Percentiles rank a stretch among this genome's conserved stretches.
Conservation (phyloP, 2,329 filamentous ascomycete genomes). For the Fusarium cicatricum region DNA sequence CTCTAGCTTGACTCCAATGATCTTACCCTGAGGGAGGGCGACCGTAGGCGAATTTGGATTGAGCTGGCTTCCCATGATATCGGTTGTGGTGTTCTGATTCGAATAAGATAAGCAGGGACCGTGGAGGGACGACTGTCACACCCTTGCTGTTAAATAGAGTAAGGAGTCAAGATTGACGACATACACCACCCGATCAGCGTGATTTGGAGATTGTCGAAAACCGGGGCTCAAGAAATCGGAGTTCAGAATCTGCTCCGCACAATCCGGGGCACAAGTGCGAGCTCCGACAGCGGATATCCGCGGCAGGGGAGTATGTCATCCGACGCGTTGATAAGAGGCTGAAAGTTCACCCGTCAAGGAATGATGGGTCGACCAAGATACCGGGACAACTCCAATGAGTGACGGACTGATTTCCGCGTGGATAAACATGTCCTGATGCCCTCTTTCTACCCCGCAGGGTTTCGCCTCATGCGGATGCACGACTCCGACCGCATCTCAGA, state of each 20-base stretch:
- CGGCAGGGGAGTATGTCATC: neutral
- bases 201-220: neutral
- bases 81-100: neutral
- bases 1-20: conserved; percentile 28
- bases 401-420: neutral
- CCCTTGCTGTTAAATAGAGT: neutral
- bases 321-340: too few species aligned
- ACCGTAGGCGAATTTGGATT: conserved; percentile 19
- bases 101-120: neutral
- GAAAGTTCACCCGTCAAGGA: neutral
- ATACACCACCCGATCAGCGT: neutral
- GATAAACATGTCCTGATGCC: neutral
- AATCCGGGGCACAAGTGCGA: neutral
- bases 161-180: neutral
- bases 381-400: neutral
- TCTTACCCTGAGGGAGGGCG: conserved; percentile 32
- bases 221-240: conserved; percentile 6
- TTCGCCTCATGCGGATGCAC: neutral
- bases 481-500: conserved; percentile 11
- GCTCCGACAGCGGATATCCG: neutral
- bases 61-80: conserved; percentile 27
- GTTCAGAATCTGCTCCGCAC: conserved; percentile 18
- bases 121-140: neutral
- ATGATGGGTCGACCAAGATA: neutral
- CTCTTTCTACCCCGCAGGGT: conserved; percentile 11